Percentiles rank a stretch among this genome's conserved stretches.
These are phyloP conservation scores for Biscutella laevigata DNA, from an alignment of 441 rosid genomes.

Conservation along the genomic window DNA sequence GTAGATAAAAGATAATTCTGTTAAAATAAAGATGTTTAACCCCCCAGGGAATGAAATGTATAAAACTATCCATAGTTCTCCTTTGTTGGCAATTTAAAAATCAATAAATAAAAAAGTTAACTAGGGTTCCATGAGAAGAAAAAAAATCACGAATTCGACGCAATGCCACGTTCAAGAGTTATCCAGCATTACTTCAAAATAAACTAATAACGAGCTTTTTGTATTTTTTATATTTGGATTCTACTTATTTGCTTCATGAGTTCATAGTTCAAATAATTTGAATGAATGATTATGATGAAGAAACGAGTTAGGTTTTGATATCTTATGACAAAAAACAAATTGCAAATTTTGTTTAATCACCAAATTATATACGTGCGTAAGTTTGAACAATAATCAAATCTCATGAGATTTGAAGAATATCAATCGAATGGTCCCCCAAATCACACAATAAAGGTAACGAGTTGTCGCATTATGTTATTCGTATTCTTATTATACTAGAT, in stretches of 20 bases:
- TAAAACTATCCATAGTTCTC: no score
- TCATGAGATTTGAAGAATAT: slow-evolving; percentile 13
- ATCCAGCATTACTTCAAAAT: no score
- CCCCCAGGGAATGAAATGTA: no score
- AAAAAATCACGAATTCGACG: no score
- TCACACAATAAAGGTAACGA: slow-evolving; percentile 12
- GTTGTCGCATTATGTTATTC: slow-evolving; percentile 23
- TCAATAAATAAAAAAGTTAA: no score
- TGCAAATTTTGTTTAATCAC: slow-evolving; percentile 4
- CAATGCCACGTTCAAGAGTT: no score
- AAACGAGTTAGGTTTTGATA: slow-evolving; percentile 25
- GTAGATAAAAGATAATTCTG: no score
- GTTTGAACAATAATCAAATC: slow-evolving; percentile 22
- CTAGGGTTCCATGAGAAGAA: no score
- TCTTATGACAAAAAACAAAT: slow-evolving; percentile 3
- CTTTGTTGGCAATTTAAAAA: no score
- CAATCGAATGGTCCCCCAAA: slow-evolving; percentile 8
- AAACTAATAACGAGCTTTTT: no score
- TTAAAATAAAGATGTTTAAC: no score
- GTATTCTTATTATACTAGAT: neutral
- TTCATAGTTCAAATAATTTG: slow-evolving; percentile 19
- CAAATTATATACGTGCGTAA: slow-evolving; percentile 23
- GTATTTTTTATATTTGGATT: no score
- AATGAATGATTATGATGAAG: slow-evolving; percentile 9
- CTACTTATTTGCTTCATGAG: neutral